These are phyloP conservation scores for Pythium coloratum DNA, from an alignment of 352 stramenopile species.

Conservation along the genomic window DNA sequence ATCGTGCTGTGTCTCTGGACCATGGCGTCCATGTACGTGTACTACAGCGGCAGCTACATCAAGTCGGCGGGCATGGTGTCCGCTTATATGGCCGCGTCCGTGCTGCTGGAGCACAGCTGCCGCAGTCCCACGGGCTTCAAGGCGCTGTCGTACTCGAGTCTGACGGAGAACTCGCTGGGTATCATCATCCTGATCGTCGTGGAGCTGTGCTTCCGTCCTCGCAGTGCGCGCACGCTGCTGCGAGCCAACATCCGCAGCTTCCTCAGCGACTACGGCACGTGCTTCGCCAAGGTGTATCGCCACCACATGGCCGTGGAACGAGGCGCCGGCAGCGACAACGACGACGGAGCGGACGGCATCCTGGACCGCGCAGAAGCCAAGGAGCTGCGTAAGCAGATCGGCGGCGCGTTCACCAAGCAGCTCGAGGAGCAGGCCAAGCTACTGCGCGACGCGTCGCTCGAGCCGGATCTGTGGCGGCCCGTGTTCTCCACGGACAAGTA, in stretches of 20 bases:
- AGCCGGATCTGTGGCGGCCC: conserved; percentile 71
- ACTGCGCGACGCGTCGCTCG: conserved; percentile 58
- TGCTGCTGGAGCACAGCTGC: conserved; percentile 65
- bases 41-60: conserved; percentile 59
- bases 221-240: conserved; percentile 52
- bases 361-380: conserved; percentile 32
- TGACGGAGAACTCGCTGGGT: conserved; percentile 68
- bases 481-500: conserved; percentile 80
- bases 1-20: conserved; percentile 64
- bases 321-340: conserved; percentile 8
- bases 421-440: conserved; percentile 61
- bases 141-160: conserved; percentile 51
- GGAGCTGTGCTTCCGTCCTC: conserved; percentile 45
- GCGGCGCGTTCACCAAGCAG: conserved; percentile 41
- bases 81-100: conserved; percentile 58
- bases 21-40: conserved; percentile 69
- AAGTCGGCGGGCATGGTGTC: conserved; percentile 63
- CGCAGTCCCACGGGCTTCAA: too few species aligned
- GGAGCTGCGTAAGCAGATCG: conserved; percentile 42
- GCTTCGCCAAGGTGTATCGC: conserved; percentile 46
- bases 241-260: conserved; percentile 57
- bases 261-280: conserved; percentile 40
- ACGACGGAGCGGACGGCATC: conserved; percentile 21
- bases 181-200: conserved; percentile 69
- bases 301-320: conserved; percentile 51